Base-by-base conservation (phyloP, 2,329 filamentous ascomycete genomes). In the Bertia moriformis region DNA sequence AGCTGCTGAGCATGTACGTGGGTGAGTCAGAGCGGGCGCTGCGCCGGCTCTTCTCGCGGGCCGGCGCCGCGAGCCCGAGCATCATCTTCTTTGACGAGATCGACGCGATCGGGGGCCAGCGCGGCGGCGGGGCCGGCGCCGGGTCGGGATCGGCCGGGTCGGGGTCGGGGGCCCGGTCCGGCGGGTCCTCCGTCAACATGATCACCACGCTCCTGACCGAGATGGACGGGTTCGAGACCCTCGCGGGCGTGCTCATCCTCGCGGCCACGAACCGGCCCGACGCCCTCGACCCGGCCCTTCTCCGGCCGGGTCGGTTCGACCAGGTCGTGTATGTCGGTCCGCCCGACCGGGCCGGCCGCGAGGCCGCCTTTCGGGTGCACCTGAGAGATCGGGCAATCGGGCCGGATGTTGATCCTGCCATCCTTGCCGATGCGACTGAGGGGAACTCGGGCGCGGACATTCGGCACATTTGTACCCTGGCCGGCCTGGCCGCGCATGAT, bases 71-170 rank as follows among this genome's bases (percentile, higher is more conserved):
- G 5, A 78, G 79, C 39, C 89, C 89, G 0, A 87, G 83, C 54
- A 89, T 95, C 58, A 87, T 96, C 49, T 96, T 95, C 67, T 94
- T 95, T 47, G 88, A 96, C 55, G 88, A 96, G 57, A 91, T 96
- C 49, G 88, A 96, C 59, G 78, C 84, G 3, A 89, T 96, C 45
- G 83, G 58, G 51, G 79, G 61, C 1, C 62, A 66, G 40, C 60
- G 69, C 4, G 56, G 71, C 13, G 65, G 65, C 18, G 65, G 65
- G 3, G 55, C 58, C 4, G 56, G 62, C 14, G n/a, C n/a, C n/a
- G n/a, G n/a, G n/a, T n/a, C n/a, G n/a, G n/a, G n/a, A n/a, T n/a
- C n/a, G n/a, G n/a, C n/a, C n/a, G 60, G 55, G 12, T 60, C 54
- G 29, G 43, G 49, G 4, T 29, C 35, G 14, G 17, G 39, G 3